Conservation (phyloP, 2,329 filamentous ascomycete species). For the Thielaviopsis cerberus region DNA sequence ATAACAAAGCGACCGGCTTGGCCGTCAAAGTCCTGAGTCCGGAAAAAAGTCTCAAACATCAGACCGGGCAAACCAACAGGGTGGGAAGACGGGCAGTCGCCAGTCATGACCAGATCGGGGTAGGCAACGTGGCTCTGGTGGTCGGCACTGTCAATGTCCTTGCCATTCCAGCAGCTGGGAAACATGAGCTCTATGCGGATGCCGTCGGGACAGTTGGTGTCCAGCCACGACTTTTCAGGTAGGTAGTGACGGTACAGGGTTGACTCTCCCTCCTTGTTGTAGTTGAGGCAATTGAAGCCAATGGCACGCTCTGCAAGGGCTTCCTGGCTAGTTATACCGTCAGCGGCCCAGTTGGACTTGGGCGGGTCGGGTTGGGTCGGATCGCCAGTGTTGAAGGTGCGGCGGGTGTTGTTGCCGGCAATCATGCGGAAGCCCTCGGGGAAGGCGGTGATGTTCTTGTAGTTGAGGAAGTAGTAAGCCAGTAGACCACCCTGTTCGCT, state of each 20-base stretch:
- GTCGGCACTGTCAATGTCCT: conserved; percentile 34
- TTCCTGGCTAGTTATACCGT: conserved; percentile 45
- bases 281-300: conserved; percentile 93
- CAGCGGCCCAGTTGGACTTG: conserved; percentile 50
- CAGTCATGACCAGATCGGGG: conserved; percentile 56
- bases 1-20: conserved; percentile 53
- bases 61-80: conserved; percentile 52
- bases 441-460: conserved; percentile 50
- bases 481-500: conserved; percentile 66
- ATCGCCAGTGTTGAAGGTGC: conserved; percentile 50
- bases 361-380: conserved; percentile 43
- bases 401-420: conserved; percentile 49
- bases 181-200: conserved; percentile 73
- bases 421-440: conserved; percentile 66
- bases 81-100: conserved; percentile 53
- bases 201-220: conserved; percentile 65
- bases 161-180: conserved; percentile 74
- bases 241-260: conserved; percentile 67
- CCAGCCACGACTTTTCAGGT: conserved; percentile 62
- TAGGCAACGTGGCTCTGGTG: conserved; percentile 57
- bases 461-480: conserved; percentile 69
- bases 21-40: conserved; percentile 46
- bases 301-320: conserved; percentile 62
- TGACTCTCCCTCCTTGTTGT: conserved; percentile 43
- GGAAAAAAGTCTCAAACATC: conserved; percentile 74